A percentile compares a stretch with the other conserved stretches of the same genome.
These are phyloP conservation scores for Trifolium repens DNA, from an alignment of 306 rosid genomes.

Conservation along the genomic window DNA sequence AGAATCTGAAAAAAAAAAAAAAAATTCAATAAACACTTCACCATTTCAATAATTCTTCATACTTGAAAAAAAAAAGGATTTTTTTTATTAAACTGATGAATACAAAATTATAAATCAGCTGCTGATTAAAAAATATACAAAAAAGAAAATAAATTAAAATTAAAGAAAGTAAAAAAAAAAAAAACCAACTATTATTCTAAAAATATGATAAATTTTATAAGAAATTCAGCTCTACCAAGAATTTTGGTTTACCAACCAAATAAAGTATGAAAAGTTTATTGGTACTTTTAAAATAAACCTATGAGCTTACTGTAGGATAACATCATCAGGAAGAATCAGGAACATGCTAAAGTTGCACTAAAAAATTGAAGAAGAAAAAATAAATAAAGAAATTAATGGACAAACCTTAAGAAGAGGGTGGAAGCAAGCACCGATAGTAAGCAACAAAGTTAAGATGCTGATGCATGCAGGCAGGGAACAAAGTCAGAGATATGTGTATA, in stretches of 20 bases:
- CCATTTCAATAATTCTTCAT: constrained; percentile 23
- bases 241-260: neutral
- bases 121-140: neutral
- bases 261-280: neutral
- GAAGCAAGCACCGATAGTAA: constrained; percentile 8
- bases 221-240: neutral
- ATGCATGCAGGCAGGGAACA: constrained; percentile 11
- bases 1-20: constrained; percentile 38
- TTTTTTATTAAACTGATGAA: too few relatives aligned
- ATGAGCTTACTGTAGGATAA: constrained; percentile 1
- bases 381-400: neutral
- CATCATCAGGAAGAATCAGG: constrained; percentile 31
- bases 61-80: neutral
- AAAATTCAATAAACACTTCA: constrained; percentile 1
- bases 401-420: constrained; percentile 18
- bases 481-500: neutral
- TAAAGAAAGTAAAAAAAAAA: constrained; percentile 17
- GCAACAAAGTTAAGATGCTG: neutral
- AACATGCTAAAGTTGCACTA: constrained; percentile 15
- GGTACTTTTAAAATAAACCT: neutral
- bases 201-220: constrained; percentile 8
- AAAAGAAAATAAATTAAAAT: neutral
- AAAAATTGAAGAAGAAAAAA: constrained; percentile 22
- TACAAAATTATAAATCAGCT: constrained; percentile 6
- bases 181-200: constrained; percentile 1